Base-by-base conservation (phyloP, 371 early-diverging fungal species). In the Pancytospora epiphaga region DNA sequence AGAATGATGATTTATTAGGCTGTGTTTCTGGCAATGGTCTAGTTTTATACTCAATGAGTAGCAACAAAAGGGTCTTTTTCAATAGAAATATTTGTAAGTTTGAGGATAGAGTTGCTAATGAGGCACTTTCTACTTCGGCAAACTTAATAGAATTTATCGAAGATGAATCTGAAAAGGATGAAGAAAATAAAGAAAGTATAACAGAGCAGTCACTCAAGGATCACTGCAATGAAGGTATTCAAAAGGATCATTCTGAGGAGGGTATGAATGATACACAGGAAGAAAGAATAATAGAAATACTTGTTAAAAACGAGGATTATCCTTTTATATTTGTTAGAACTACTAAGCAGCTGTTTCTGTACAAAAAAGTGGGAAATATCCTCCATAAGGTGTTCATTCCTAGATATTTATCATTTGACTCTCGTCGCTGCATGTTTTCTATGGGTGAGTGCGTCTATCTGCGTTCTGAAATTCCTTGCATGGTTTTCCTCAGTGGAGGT, bases 321-420 rank as follows among this genome's bases (percentile, higher is more conserved):
- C 29, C 29, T 9, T 34, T 54, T 54, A 19, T 54, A 9, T 34
- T 54, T 9, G 19, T 60, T 29, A 60, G 60, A 43, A 60, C 60
- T 12, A 30, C 29, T 18, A 22, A 60, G 60, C 60, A 60, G 60
- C 60, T 60, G 6, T 60, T 9, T 43, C 4, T 60, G 6, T 60
- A 60, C 60, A 37, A 30, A 60, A 9, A 39, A 4, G 37, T 6
- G 9, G 9, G 36, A 9, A 9, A 30, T 9, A 12, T 4, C 6
- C 22, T 60, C 6, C 9, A 9, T 9, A 60, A 60, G 37, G 34
- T 34, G 22, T 60, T 60, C 9, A 43, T 60, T 19, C 60, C 60
- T 12, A 60, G 30, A 30, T 25, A 25, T 30, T 9, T 60, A 22
- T 4, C 34, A 6, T 37, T 34, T 43, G 38, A 6, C 6, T 6